Conservation (phyloP, 352 stramenopile genomes). For the Pythium dissotocum region DNA sequence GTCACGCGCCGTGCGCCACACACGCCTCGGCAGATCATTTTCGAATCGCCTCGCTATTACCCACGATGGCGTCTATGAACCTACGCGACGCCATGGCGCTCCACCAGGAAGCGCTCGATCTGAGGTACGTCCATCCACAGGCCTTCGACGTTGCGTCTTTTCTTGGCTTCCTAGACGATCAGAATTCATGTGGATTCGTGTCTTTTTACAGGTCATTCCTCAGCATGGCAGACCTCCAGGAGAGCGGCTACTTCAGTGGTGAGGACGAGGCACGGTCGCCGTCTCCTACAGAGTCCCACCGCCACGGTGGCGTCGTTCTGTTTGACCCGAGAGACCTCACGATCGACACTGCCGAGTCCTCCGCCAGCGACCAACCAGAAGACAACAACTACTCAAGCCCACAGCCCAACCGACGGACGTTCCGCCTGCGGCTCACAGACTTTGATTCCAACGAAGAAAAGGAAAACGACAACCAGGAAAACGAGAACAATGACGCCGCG, state of each 20-base stretch:
- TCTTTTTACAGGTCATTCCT: constrained; percentile 14
- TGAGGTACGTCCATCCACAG: constrained; percentile 7
- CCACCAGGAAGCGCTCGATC: constrained; percentile 24
- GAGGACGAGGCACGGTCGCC: constrained; percentile 18
- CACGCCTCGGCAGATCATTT: not conserved
- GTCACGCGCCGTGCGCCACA: not conserved
- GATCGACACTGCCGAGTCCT: not conserved
- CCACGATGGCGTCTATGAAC: constrained; percentile 20
- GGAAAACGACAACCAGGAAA: constrained; percentile 20
- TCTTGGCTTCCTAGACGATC: not conserved
- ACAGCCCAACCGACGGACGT: not conserved
- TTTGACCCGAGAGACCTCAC: constrained; percentile 21
- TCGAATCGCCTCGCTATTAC: not conserved
- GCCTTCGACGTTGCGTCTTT: not conserved
- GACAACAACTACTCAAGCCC: not conserved
- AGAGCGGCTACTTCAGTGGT: not conserved
- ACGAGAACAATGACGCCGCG: constrained; percentile 27
- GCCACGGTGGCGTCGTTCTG: constrained; percentile 23
- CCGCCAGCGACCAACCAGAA: not conserved
- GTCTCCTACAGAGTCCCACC: constrained; percentile 17
- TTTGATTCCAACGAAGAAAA: constrained; percentile 6
- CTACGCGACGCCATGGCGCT: constrained; percentile 23
- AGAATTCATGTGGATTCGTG: not conserved
- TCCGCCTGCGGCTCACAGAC: constrained; percentile 13
- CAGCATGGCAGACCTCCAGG: not conserved